A percentile compares a stretch with the other conserved stretches of the same genome.
Evolutionary conservation across 2,329 filamentous ascomycete species (phyloP).

Genomic region (Beauveria pseudobassiana): DNA sequence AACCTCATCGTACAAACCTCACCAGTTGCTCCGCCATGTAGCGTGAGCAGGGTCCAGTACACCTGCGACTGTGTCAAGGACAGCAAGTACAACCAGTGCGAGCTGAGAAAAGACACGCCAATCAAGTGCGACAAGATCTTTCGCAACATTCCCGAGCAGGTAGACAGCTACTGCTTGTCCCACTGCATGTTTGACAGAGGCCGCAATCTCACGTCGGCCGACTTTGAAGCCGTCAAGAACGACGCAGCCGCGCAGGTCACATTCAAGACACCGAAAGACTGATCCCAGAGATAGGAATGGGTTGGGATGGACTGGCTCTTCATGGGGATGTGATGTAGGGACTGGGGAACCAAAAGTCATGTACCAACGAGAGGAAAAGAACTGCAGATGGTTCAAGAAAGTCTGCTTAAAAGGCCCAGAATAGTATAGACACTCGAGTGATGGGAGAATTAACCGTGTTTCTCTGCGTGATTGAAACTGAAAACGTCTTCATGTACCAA

Average conservation of each 20-base stretch:
- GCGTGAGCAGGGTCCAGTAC: background rate
- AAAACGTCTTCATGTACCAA: background rate
- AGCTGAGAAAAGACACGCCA: background rate
- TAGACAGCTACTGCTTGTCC: background rate
- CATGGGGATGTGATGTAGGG: background rate
- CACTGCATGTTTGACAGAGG: background rate
- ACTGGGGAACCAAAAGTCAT: too few species aligned
- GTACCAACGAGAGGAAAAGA: background rate
- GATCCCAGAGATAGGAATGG: background rate
- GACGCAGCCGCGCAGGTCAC: background rate
- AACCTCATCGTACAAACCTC: too few species aligned
- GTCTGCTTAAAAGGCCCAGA: too few species aligned
- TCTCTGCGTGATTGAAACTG: too few species aligned
- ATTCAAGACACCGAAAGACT: background rate
- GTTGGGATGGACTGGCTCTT: background rate
- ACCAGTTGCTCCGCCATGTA: background rate
- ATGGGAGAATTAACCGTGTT: too few species aligned
- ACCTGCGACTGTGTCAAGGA: constrained; percentile 3
- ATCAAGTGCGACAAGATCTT: background rate
- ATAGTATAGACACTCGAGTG: too few species aligned
- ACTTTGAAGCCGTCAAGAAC: background rate
- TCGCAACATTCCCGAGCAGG: background rate
- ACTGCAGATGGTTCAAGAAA: too few species aligned
- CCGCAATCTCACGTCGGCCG: background rate
- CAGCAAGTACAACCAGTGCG: background rate